Evolutionary conservation across 805 yeast species (phyloP).

Genomic region (Candida ipomoeae): DNA sequence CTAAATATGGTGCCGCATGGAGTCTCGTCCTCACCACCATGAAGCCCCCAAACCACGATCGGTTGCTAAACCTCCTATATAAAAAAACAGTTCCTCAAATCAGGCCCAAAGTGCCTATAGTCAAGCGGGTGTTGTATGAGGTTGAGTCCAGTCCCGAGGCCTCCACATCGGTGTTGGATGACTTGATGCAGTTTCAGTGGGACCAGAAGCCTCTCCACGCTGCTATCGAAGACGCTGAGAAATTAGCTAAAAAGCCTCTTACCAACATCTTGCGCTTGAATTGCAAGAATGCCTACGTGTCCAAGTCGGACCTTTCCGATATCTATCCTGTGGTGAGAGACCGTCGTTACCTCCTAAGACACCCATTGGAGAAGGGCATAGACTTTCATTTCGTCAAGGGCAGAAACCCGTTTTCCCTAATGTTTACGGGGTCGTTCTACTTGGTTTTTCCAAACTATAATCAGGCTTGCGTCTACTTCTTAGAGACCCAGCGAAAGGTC

Average conservation of each 20-base stretch:
- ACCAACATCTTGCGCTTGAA: conserved; percentile 33
- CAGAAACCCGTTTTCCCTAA: conserved; percentile 43
- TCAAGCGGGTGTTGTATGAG: conserved; percentile 27
- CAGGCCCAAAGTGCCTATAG: conserved; percentile 24
- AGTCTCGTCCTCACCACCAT: neutral
- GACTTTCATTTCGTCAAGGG: conserved; percentile 44
- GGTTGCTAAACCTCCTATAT: conserved; percentile 29
- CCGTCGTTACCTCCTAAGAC: conserved; percentile 24
- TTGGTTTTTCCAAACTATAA: conserved; percentile 45
- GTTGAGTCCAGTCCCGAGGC: conserved; percentile 8
- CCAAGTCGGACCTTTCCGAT: conserved; percentile 36
- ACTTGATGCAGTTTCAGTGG: conserved; percentile 29
- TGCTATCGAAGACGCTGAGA: conserved; percentile 23
- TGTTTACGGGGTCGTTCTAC: conserved; percentile 48
- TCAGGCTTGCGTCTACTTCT: conserved; percentile 49
- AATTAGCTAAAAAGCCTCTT: conserved; percentile 5
- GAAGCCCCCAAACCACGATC: conserved; percentile 18
- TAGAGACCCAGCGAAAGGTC: conserved; percentile 46
- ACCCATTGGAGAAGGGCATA: conserved; percentile 21
- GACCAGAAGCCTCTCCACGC: conserved; percentile 23
- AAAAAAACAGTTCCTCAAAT: conserved; percentile 28
- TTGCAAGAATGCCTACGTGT: conserved; percentile 36
- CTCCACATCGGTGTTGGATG: conserved; percentile 24
- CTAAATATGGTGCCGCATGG: neutral
- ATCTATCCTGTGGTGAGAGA: conserved; percentile 34